These are phyloP conservation scores for Crucihimalaya himalaica DNA, from an alignment of 345 rosid genomes.

Conservation along the genomic window DNA sequence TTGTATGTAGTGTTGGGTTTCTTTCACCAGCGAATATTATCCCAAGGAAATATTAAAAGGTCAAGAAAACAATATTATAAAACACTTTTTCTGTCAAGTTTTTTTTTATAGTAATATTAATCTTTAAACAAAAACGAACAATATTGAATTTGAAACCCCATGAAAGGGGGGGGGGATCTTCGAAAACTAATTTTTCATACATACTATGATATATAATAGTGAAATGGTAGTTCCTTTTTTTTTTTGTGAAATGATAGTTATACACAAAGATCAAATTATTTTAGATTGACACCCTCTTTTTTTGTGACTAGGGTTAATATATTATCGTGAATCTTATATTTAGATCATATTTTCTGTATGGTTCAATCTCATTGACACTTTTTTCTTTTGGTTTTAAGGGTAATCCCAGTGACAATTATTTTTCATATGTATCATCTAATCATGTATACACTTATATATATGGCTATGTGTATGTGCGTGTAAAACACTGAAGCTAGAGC, in stretches of 20 bases:
- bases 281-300: neutral
- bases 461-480: neutral
- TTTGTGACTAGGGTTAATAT: no score
- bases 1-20: slow-evolving; percentile 42
- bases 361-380: neutral
- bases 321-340: neutral
- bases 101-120: neutral
- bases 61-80: neutral
- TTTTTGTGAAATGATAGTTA: neutral
- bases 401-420: neutral
- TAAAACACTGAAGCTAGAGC: slow-evolving; percentile 31
- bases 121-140: neutral
- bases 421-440: neutral
- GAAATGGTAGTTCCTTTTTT: neutral
- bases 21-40: slow-evolving; percentile 44
- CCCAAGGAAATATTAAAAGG: slow-evolving; percentile 8
- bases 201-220: neutral
- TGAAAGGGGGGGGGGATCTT: neutral
- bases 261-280: neutral
- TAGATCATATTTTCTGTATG: neutral
- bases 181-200: neutral
- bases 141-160: neutral
- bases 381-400: neutral
- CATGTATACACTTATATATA: neutral
- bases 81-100: neutral